Base-by-base conservation (phyloP, 352 stramenopile genomes). In the Pythium vanterpoolii region DNA sequence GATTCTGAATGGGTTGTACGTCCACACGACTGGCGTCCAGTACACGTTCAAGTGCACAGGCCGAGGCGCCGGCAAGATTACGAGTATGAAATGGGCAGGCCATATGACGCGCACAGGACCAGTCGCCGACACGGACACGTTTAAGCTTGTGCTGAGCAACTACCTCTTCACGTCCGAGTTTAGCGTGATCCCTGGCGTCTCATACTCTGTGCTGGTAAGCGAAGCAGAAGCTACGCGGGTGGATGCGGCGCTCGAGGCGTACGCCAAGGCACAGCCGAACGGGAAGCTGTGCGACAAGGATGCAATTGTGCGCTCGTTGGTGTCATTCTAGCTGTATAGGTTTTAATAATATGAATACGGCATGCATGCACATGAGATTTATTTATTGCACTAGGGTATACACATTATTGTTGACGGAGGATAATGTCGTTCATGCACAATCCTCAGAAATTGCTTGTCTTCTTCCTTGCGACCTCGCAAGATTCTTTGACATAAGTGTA, bases 21-120 rank as follows among this genome's bases (percentile, higher is more conserved):
- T 83, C 23, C 79, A 91, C 55, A 61, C 76, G 21, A 71, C 72
- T 3, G 79, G 79, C 52, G 73, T 91, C 60, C 86, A 87, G 71
- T 91, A 81, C 51, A 71, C 66, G 14, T 91, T 83, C 66, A 74
- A 66, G 55, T 91, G 81, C 74, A 83, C 69, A 23, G 70, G 57
- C 10, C 18, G 51, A 27, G 57, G 53, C 14, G 56, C 36, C 1
- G 82, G 82, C 26, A 36, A 46, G 14, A 10, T 91, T 49, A 76
- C 73, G 49, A 77, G 53, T 44, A 46, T 91, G 44, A 52, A 72
- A 66, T 91, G 77, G 77, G 68, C 81, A 19, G 48, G 76, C 46
- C 80, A 91, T 58, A 69, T 74, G 52, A 89, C 69, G 18, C 63
- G 64, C 26, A 61, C 60, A 8, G 82, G 79, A 10, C 54, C 65